phyloP scores from a whole-genome alignment of 352 stramenopile genomes.

The Globisporangium recalcitrans region DNA sequence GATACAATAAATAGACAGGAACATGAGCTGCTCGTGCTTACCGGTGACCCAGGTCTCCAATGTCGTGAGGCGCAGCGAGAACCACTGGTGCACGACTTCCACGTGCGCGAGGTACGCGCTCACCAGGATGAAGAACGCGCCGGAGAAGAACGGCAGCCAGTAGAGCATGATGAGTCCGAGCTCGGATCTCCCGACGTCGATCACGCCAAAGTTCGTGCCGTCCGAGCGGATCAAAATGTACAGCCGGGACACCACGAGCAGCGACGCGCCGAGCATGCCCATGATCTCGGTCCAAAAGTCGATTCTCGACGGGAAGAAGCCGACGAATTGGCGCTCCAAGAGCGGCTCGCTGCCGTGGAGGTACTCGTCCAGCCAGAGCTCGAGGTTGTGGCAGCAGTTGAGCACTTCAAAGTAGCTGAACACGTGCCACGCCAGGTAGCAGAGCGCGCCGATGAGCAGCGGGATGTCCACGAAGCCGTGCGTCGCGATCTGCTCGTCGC shows the following conservation, averaged over 20 bases:
- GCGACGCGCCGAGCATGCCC: constrained; percentile 50
- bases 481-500: constrained; percentile 21
- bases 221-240: constrained; percentile 55
- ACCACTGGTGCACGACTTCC: constrained; percentile 81
- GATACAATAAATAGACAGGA: neutral
- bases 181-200: constrained; percentile 61
- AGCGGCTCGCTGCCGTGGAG: constrained; percentile 70
- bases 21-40: constrained; percentile 10
- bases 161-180: constrained; percentile 66
- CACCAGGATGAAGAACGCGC: constrained; percentile 68
- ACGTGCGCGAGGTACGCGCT: constrained; percentile 78
- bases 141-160: constrained; percentile 81
- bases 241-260: constrained; percentile 55
- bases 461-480: constrained; percentile 55
- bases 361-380: constrained; percentile 83
- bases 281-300: constrained; percentile 75
- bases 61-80: constrained; percentile 65
- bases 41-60: constrained; percentile 45
- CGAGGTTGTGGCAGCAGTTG: constrained; percentile 86
- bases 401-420: constrained; percentile 85
- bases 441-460: constrained; percentile 50
- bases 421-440: constrained; percentile 49
- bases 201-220: constrained; percentile 66
- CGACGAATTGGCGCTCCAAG: constrained; percentile 58
- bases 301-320: constrained; percentile 78